These are phyloP conservation scores for Parastagonospora nodorum DNA, from an alignment of 2,329 filamentous ascomycete genomes.

Conservation along the genomic window DNA sequence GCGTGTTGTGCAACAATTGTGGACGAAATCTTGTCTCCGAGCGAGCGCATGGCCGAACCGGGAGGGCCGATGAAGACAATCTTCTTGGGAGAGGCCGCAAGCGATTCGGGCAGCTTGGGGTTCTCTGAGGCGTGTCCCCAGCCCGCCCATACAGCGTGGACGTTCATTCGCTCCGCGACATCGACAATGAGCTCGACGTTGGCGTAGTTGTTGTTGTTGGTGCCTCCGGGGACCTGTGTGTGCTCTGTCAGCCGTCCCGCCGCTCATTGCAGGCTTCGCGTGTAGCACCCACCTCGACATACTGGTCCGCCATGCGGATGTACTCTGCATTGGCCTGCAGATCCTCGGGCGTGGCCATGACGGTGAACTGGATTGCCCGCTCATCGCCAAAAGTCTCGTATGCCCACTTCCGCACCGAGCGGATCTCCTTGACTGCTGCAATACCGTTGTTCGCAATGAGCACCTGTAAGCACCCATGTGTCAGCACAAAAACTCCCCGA, in stretches of 20 bases:
- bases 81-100: conserved; percentile 95
- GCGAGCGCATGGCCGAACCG: conserved; percentile 96
- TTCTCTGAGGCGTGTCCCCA: conserved; percentile 99
- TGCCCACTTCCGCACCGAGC: conserved; percentile 99
- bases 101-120: conserved; percentile 92
- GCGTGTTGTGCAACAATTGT: conserved; percentile 99
- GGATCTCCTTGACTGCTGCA: conserved; percentile 98
- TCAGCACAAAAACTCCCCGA: conserved; percentile 16
- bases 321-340: conserved; percentile 97
- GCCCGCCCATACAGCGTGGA: conserved; percentile 98
- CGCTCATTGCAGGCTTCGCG: conserved; percentile 1
- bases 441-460: conserved; percentile 99
- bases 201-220: conserved; percentile 99
- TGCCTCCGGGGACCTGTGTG: conserved; percentile 84
- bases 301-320: conserved; percentile 99
- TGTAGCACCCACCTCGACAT: conserved; percentile 72
- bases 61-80: conserved; percentile 99
- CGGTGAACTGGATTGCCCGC: conserved; percentile 96
- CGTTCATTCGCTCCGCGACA: conserved; percentile 96
- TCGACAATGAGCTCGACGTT: conserved; percentile 99
- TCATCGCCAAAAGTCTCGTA: conserved; percentile 99
- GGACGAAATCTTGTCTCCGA: conserved; percentile 99
- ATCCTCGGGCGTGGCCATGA: conserved; percentile 99
- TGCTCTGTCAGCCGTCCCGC: conserved; percentile 20
- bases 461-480: conserved; percentile 63